A percentile compares a stretch with the other conserved stretches of the same genome.
Evolutionary conservation across 305 asterid species (phyloP).

Genomic region (Fraxinus ornus): DNA sequence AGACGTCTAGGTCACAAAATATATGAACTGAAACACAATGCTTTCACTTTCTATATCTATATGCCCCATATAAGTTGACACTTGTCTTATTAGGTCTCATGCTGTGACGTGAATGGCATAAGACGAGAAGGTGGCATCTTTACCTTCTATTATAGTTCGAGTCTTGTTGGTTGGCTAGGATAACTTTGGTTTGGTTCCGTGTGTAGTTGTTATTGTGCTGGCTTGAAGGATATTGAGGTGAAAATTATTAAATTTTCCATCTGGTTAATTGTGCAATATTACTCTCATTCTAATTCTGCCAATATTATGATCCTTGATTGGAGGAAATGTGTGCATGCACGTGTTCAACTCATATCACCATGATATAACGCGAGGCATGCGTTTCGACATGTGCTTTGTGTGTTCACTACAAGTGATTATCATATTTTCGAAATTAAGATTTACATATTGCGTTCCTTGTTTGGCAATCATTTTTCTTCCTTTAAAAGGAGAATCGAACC

Average conservation of each 20-base stretch:
- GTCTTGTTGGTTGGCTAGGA: conserved; percentile 33
- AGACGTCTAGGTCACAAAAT: background rate
- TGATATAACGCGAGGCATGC: background rate
- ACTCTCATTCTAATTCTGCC: background rate
- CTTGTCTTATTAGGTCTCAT: conserved; percentile 27
- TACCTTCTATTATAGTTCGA: conserved; percentile 29
- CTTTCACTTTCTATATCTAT: conserved; percentile 26
- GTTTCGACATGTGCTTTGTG: background rate
- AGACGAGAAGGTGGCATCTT: conserved; percentile 16
- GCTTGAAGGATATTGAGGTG: conserved; percentile 35
- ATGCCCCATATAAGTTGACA: conserved; percentile 27
- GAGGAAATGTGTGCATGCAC: background rate
- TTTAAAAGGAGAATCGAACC: background rate
- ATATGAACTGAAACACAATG: conserved; percentile 15
- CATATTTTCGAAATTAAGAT: background rate
- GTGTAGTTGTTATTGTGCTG: conserved; percentile 40
- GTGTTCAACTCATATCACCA: background rate
- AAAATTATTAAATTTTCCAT: conserved; percentile 23
- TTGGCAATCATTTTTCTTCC: background rate
- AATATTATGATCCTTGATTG: background rate
- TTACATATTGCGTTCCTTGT: background rate
- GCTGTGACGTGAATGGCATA: conserved; percentile 22
- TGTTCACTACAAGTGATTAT: background rate
- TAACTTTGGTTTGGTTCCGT: conserved; percentile 37
- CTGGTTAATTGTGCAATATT: conserved; percentile 19